Evolutionary conservation across 23 red algal genomes (phyloP).

Genomic region (Chondrus crispus): DNA sequence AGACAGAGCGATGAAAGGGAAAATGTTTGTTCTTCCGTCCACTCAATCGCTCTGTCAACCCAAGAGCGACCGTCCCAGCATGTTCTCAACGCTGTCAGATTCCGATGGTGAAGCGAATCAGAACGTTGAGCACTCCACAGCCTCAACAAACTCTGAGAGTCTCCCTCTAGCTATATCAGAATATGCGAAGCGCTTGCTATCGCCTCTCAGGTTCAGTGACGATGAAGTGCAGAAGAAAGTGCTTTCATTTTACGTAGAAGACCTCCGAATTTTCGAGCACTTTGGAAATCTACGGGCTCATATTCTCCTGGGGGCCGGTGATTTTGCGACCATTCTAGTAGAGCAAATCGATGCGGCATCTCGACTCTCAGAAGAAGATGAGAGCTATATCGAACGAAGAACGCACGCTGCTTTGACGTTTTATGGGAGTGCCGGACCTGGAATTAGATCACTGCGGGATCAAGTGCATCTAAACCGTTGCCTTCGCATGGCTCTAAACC

Average conservation of each 20-base stretch:
- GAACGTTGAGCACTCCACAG: too few species aligned
- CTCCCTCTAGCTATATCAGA: too few species aligned
- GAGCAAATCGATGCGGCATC: conserved; percentile 34
- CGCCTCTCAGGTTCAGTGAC: conserved; percentile 6
- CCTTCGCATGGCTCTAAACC: conserved; percentile 36
- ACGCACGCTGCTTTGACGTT: conserved; percentile 34
- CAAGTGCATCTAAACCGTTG: neutral
- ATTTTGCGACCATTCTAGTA: conserved; percentile 37
- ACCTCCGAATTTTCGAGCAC: conserved; percentile 25
- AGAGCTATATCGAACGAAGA: conserved; percentile 22
- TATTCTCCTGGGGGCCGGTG: conserved; percentile 51
- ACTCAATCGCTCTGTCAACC: too few species aligned
- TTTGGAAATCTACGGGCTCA: conserved; percentile 22
- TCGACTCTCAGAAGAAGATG: conserved; percentile 18
- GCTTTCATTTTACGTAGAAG: conserved; percentile 1
- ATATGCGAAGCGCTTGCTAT: conserved; percentile 6
- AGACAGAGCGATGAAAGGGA: neutral
- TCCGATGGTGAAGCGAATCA: too few species aligned
- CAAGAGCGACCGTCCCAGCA: too few species aligned
- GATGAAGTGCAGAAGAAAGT: conserved; percentile 22
- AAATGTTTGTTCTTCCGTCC: neutral
- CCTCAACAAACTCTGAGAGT: too few species aligned
- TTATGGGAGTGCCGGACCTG: conserved; percentile 21
- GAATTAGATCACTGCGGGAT: neutral
- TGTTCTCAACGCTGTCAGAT: too few species aligned